Conservation (phyloP, 139 green algal genomes). For the Volvox africanus region DNA sequence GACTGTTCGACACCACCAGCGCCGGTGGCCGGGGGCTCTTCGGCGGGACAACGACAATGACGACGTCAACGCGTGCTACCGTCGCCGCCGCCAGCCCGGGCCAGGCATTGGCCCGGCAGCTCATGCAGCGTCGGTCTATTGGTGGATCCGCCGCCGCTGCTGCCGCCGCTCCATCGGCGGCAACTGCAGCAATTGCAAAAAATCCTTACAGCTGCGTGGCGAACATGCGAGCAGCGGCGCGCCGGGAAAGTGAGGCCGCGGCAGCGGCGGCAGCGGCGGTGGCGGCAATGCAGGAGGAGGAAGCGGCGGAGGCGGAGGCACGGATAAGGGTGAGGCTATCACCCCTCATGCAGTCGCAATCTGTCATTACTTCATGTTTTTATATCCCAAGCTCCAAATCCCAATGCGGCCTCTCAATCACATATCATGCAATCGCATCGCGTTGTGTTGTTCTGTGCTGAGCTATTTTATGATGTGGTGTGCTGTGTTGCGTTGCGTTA, state of each 20-base stretch:
- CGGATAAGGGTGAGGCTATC: neutral
- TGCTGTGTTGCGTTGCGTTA: too few relatives aligned
- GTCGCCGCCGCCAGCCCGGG: constrained; percentile 7
- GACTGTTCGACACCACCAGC: neutral
- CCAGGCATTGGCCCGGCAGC: neutral
- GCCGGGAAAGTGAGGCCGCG: neutral
- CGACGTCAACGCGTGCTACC: too few relatives aligned
- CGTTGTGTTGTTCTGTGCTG: too few relatives aligned
- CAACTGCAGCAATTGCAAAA: neutral
- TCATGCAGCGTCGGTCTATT: neutral
- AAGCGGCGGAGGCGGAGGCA: neutral
- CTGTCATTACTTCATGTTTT: too few relatives aligned
- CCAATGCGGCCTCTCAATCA: too few relatives aligned
- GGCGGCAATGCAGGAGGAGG: neutral
- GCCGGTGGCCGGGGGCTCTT: neutral
- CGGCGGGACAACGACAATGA: too few relatives aligned
- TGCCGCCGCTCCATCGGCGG: neutral
- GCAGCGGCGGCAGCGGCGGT: constrained; percentile 15
- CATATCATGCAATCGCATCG: too few relatives aligned
- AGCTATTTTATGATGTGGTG: too few relatives aligned
- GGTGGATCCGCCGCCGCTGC: neutral
- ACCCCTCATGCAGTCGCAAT: too few relatives aligned
- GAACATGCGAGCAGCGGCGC: neutral
- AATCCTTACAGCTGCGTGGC: constrained; percentile 27
- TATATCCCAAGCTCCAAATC: too few relatives aligned